Percentiles rank a stretch among this genome's conserved stretches.
These are phyloP conservation scores for Chenopodium berlandieri DNA, from an alignment of 148 eudicot genomes.

Conservation along the genomic window DNA sequence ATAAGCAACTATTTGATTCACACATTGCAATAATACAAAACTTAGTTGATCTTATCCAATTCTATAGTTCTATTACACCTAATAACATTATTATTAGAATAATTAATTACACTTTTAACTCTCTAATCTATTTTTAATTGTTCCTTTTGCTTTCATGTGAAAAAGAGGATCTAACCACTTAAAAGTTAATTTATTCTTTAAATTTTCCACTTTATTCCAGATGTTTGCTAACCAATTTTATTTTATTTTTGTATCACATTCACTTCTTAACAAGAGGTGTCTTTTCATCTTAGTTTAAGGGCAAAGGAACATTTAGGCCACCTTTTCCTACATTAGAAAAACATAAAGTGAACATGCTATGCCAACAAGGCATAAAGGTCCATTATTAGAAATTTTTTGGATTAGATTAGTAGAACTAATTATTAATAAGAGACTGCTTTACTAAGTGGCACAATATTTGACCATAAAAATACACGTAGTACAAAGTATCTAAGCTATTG, in stretches of 20 bases:
- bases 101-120: background rate
- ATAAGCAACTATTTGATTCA: constrained; percentile 15
- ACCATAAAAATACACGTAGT: too few relatives aligned
- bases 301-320: constrained; percentile 22
- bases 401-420: background rate
- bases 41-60: constrained; percentile 29
- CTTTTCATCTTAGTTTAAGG: constrained; percentile 28
- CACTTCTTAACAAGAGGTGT: constrained; percentile 17
- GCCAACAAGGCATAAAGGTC: constrained; percentile 26
- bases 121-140: background rate
- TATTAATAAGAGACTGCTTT: too few relatives aligned
- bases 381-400: background rate
- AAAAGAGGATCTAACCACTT: constrained; percentile 26
- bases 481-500: too few relatives aligned
- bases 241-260: background rate
- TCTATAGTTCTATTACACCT: background rate
- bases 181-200: constrained; percentile 17
- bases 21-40: constrained; percentile 5
- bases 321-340: constrained; percentile 14
- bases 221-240: background rate
- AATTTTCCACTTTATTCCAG: background rate
- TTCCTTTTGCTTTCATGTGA: constrained; percentile 6
- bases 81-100: background rate
- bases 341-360: constrained; percentile 19
- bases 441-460: too few relatives aligned